A percentile compares a stretch with the other conserved stretches of the same genome.
These are phyloP conservation scores for Warburgia ugandensis DNA, from an alignment of 164 flowering plant genomes.

Conservation along the genomic window DNA sequence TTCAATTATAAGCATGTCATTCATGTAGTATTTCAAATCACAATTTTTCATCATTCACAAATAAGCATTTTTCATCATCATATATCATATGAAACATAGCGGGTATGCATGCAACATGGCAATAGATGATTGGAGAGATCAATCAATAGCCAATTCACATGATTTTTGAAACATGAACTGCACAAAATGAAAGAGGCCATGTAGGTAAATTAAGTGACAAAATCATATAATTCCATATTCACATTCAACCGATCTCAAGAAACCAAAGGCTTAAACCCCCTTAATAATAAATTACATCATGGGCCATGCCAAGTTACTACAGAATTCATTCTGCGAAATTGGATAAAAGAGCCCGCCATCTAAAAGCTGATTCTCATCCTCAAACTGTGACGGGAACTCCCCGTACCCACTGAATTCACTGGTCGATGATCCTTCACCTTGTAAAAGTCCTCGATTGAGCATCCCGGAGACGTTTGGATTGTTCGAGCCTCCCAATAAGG, in stretches of 20 bases:
- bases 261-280: not conserved
- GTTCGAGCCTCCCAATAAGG: constrained; percentile 4
- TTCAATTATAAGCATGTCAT: too few species aligned
- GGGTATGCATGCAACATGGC: too few species aligned
- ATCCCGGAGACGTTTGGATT: constrained; percentile 9
- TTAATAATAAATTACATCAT: constrained; percentile 22
- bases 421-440: constrained; percentile 12
- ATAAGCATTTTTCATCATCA: too few species aligned
- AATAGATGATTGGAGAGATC: too few species aligned
- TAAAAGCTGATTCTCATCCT: constrained; percentile 20
- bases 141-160: too few species aligned
- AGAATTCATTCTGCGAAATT: constrained; percentile 24
- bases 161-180: too few species aligned
- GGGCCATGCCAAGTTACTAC: constrained; percentile 22
- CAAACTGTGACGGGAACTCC: constrained; percentile 18
- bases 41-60: too few species aligned
- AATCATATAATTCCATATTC: too few species aligned
- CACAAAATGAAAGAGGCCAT: too few species aligned
- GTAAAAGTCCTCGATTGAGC: constrained; percentile 8
- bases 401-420: constrained; percentile 14
- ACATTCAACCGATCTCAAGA: not conserved
- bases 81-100: too few species aligned
- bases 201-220: too few species aligned
- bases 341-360: constrained; percentile 26
- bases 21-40: too few species aligned